Conservation (phyloP, 805 yeast species). For the Nakazawaea ernobii region DNA sequence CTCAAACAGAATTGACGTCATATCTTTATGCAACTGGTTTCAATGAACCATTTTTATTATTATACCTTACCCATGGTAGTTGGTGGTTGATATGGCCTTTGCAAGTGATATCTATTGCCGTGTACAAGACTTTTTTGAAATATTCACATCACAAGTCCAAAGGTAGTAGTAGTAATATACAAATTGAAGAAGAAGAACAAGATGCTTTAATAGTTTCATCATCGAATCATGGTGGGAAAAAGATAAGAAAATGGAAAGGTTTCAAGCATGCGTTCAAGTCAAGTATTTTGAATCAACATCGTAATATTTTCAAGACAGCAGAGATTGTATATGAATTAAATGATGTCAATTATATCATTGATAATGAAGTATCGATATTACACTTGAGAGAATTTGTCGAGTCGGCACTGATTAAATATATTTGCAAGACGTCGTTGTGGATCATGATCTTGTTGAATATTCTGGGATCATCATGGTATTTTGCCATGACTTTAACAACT, state of each 20-base stretch:
- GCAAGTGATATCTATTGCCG: constrained; percentile 48
- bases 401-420: constrained; percentile 44
- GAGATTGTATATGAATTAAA: constrained; percentile 25
- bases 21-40: constrained; percentile 56
- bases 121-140: constrained; percentile 35
- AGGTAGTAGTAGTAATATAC: too few relatives aligned
- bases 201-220: not conserved
- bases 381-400: constrained; percentile 29
- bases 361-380: constrained; percentile 23
- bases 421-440: constrained; percentile 35
- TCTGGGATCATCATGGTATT: constrained; percentile 84
- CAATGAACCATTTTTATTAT: constrained; percentile 62
- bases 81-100: constrained; percentile 73
- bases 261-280: constrained; percentile 25
- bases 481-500: constrained; percentile 74
- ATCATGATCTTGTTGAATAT: constrained; percentile 56
- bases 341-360: constrained; percentile 24
- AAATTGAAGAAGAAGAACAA: not conserved
- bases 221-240: not conserved
- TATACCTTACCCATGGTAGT: constrained; percentile 69
- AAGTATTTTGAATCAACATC: constrained; percentile 36
- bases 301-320: constrained; percentile 32
- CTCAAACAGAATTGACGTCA: constrained; percentile 77
- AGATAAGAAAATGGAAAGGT: constrained; percentile 25
- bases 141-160: constrained; percentile 10